Base-by-base conservation (phyloP, 129 eudicot species). In the Mikania micrantha region DNA sequence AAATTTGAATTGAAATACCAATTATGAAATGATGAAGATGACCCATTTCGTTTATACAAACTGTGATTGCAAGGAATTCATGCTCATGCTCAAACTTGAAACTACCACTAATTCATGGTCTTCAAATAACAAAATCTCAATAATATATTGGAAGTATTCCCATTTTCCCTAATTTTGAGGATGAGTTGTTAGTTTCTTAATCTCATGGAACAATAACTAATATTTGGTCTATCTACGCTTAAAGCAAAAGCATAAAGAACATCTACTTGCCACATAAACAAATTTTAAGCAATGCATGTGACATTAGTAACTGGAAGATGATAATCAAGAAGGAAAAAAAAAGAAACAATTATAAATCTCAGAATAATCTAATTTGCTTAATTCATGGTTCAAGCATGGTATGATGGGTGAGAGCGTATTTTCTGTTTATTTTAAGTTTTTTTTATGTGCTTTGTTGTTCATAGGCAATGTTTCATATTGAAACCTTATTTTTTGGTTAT, bases 241-340 rank as follows among this genome's bases (percentile, higher is more conserved):
- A 21, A 78, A 78, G 80, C 45, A 31, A 72, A 65, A 77, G 74
- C 50, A 66, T 56, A 67, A 56, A 63, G 73, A 77, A 32, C 77
- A 54, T 64, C 53, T 63, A 60, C 40, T 38, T 59, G 57, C 22
- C 64, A 76, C 27, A 24, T 36, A 50, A 60, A 20, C 64, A 19
- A 36, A 76, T 27, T 49, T 16, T n/a, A 67, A 60, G 39, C 68
- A 48, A 66, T 72, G 69, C 75, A 68, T 36, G 74, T 78, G 74
- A 16, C n/a, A 49, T 16, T 47, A 66, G 48, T 7, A 58, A 28
- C 60, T 38, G 54, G 61, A 60, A 74, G 57, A 66, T 54, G 41
- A 49, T 69, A 35, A 27, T 25, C 61, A 69, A 32, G 27, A 40
- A 64, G 10, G 47, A 58, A 49, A 35, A 40, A 49, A 27, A 39